phyloP scores from a whole-genome alignment of 2,329 filamentous ascomycete species.

The Lasiodiplodia hormozganensis region DNA sequence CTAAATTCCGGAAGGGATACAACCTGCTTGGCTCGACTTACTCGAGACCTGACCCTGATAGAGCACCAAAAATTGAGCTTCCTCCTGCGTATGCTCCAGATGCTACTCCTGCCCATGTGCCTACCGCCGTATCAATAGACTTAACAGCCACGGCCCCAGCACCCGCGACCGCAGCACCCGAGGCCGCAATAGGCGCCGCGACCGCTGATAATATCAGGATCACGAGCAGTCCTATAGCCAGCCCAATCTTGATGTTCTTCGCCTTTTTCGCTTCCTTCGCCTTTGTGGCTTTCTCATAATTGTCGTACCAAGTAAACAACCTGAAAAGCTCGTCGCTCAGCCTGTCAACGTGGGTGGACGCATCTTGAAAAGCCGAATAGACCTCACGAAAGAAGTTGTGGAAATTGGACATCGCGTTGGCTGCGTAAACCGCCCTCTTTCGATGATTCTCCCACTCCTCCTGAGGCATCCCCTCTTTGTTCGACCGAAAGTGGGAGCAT shows the following conservation, averaged over 20 bases:
- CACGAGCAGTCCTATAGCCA: not conserved
- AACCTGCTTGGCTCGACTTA: not conserved
- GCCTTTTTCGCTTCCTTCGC: not conserved
- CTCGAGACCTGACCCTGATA: not conserved
- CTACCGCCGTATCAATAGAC: not conserved
- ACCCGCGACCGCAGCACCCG: not conserved
- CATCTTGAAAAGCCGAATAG: not conserved
- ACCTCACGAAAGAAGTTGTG: not conserved
- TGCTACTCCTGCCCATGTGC: not conserved
- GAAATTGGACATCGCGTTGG: not conserved
- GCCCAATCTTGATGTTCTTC: too few species aligned
- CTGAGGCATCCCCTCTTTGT: too few species aligned
- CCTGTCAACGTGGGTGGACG: not conserved
- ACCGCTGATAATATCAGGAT: not conserved
- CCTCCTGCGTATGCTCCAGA: not conserved
- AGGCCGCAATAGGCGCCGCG: not conserved
- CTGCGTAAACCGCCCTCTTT: not conserved
- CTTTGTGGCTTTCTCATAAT: not conserved
- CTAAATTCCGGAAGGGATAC: too few species aligned
- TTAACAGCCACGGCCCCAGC: not conserved
- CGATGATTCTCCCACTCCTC: not conserved
- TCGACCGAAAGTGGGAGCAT: not conserved
- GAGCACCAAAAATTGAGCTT: not conserved
- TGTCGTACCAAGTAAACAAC: not conserved
- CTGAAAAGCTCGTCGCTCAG: not conserved